Conservation (phyloP, 139 green algal genomes). For the Picochlorum sp. region DNA sequence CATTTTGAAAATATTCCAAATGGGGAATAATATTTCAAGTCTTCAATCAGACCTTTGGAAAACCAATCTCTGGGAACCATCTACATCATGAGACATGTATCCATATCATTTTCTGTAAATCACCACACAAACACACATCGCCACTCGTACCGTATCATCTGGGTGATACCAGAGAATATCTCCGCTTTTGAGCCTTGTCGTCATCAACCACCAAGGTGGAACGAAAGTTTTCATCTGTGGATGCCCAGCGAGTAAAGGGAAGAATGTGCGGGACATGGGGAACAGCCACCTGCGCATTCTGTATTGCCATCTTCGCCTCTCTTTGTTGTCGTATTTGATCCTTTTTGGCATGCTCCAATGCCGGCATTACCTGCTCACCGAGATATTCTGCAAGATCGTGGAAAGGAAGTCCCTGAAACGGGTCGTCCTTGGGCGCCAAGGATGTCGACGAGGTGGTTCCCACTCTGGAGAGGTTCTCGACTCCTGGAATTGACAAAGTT, state of each 20-base stretch:
- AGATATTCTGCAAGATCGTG: conserved; percentile 32
- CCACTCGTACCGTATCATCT: conserved; percentile 34
- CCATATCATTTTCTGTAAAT: not conserved
- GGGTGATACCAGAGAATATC: conserved; percentile 57
- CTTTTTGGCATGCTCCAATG: conserved; percentile 5
- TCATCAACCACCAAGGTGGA: conserved; percentile 37
- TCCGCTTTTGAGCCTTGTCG: conserved; percentile 27
- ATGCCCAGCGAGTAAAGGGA: conserved; percentile 39
- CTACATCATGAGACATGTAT: not conserved
- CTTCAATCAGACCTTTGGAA: conserved; percentile 33
- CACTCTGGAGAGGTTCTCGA: conserved; percentile 1
- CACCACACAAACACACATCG: not conserved
- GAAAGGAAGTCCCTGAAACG: conserved; percentile 41
- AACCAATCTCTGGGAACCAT: conserved; percentile 50
- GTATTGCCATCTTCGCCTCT: not conserved
- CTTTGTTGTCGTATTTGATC: conserved; percentile 3
- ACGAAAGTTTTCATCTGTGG: conserved; percentile 12
- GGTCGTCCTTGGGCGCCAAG: conserved; percentile 10
- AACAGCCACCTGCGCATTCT: conserved; percentile 10
- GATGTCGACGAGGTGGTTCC: not conserved
- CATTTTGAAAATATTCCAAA: conserved; percentile 16
- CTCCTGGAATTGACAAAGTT: conserved; percentile 25
- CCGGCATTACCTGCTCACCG: conserved; percentile 18
- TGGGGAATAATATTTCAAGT: conserved; percentile 45
- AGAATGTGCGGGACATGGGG: conserved; percentile 35